Conservation (phyloP, 163 green algal genomes). For the Smithsoniella earleae region DNA sequence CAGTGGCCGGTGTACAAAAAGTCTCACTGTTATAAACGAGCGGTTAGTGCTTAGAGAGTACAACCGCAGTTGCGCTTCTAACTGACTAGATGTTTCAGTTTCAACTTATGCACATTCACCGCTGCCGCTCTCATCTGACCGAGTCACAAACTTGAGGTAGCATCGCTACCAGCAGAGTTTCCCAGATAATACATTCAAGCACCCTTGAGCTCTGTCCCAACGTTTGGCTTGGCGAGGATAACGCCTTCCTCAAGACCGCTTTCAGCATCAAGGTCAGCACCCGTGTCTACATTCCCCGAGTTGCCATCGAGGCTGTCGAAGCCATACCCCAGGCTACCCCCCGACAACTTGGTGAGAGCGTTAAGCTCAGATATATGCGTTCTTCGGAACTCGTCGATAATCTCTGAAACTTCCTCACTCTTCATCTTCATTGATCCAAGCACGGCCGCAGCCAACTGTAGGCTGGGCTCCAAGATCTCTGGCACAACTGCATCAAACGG, state of each 20-base stretch:
- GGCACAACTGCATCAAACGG: conserved; percentile 65
- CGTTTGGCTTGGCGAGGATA: background rate
- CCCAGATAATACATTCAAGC: no score
- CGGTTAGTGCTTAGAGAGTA: no score
- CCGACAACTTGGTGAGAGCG: conserved; percentile 32
- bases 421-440: conserved; percentile 62
- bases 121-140: no score
- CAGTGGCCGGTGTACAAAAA: no score
- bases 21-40: no score
- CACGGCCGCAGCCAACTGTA: conserved; percentile 90
- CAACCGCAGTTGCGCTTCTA: no score
- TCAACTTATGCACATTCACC: no score
- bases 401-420: conserved; percentile 57
- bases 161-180: no score
- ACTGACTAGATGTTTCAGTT: no score
- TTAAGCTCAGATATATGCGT: conserved; percentile 64
- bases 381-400: conserved; percentile 59
- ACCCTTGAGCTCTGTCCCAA: background rate
- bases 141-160: no score
- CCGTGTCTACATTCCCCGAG: background rate
- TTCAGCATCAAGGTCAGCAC: background rate
- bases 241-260: background rate
- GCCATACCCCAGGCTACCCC: conserved; percentile 41
- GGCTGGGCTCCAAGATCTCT: conserved; percentile 89
- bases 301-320: conserved; percentile 10